Conservation (phyloP, 2,329 filamentous ascomycete species). For the Penicillium sp. region DNA sequence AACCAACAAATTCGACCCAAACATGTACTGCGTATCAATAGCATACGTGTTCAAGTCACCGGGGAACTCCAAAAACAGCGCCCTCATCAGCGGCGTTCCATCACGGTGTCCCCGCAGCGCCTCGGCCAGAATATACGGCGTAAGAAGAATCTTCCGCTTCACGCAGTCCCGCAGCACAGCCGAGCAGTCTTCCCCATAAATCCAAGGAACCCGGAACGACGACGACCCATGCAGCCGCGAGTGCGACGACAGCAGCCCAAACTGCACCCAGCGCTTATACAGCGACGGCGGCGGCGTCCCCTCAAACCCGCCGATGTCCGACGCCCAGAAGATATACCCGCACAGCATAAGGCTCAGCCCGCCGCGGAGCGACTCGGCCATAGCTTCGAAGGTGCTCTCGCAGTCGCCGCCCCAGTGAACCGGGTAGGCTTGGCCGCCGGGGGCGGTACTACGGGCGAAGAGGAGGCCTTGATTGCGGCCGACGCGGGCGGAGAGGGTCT, state of each 20-base stretch:
- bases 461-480: constrained; percentile 61
- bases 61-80: constrained; percentile 71
- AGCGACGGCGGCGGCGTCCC: constrained; percentile 67
- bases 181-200: constrained; percentile 65
- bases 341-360: constrained; percentile 65
- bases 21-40: constrained; percentile 72
- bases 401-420: constrained; percentile 75
- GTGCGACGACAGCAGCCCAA: constrained; percentile 70
- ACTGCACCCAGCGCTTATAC: constrained; percentile 79
- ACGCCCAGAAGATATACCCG: constrained; percentile 69
- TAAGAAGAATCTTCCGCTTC: constrained; percentile 57
- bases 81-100: constrained; percentile 65
- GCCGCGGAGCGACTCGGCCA: constrained; percentile 70
- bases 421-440: constrained; percentile 70
- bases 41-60: constrained; percentile 68
- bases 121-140: constrained; percentile 60
- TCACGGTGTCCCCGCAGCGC: constrained; percentile 53
- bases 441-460: constrained; percentile 68
- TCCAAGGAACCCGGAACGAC: constrained; percentile 75
- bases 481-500: constrained; percentile 59
- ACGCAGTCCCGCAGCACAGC: constrained; percentile 59
- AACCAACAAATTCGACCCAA: constrained; percentile 66
- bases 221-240: constrained; percentile 70
- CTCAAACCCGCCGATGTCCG: constrained; percentile 73
- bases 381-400: constrained; percentile 71